Base-by-base conservation (phyloP, 2,329 filamentous ascomycete genomes). In the Biscogniauxia marginata region DNA sequence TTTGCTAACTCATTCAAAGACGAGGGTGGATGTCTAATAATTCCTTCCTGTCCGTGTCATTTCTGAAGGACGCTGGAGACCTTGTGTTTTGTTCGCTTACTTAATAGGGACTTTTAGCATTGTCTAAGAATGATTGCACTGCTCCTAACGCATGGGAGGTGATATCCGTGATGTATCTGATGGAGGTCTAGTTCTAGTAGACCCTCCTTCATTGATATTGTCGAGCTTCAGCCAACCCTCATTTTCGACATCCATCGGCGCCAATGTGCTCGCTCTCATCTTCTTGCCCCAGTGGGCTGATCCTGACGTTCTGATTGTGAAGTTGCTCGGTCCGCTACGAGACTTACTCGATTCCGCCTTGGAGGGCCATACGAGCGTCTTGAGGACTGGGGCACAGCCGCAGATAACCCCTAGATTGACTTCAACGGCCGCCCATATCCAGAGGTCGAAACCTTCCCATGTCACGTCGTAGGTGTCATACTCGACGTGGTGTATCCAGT, bases 371-470 rank as follows among this genome's bases (percentile, higher is more conserved):
- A 66, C 69, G 1, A 71, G 50, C 5, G 65, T 56, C 54, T 65
- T 66, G 13, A 76, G 65, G 19, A 70, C 71, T 1, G 74, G 74
- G 1, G 74, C 67, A 45, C 72, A 76, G 16, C 74, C 74, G 49
- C 74, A 76, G 23, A 75, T 73, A 22, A 77, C 69, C n/a, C 73
- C 74, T 19, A 76, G 58, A 49, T 76, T 75, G 1, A 71, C 73
- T 56, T 77, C 74, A 20, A 76, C 69, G 2, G 74, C 72, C 1
- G 74, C 75, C 74, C 74, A 76, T 24, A 75, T 72, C 74, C 74
- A 77, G 18, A 77, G 63, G 13, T 73, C 61, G 47, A 73, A 73
- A 0, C 74, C 73, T 7, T 74, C 61, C 74, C 74, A 77, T 2
- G 74, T 77, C 0, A 76, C 69, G 57, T 77, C 74, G 61, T 73